phyloP scores from a whole-genome alignment of 129 eudicot genomes.

The Centella asiatica region DNA sequence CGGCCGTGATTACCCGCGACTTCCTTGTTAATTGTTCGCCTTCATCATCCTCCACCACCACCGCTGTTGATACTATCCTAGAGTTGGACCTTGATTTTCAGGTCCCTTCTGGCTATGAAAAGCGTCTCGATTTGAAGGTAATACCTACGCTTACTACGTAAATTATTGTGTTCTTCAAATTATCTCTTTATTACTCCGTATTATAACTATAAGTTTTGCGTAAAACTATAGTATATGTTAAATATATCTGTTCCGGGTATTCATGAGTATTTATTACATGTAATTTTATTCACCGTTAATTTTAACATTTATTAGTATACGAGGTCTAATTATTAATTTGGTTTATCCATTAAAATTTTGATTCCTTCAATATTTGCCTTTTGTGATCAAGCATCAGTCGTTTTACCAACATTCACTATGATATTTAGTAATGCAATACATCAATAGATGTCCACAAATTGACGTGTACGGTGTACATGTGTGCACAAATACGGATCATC shows the following conservation, averaged over 20 bases:
- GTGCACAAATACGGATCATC: too few species aligned
- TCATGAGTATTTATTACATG: too few species aligned
- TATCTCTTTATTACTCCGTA: neutral
- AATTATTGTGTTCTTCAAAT: neutral
- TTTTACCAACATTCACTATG: too few species aligned
- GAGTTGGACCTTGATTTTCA: slow-evolving; percentile 91
- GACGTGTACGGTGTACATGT: too few species aligned
- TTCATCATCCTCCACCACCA: neutral
- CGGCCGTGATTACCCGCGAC: slow-evolving; percentile 66
- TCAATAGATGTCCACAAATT: too few species aligned
- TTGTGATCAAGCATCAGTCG: too few species aligned
- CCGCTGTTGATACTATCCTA: slow-evolving; percentile 41
- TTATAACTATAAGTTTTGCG: neutral
- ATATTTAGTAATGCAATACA: too few species aligned
- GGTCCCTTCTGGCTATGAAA: slow-evolving; percentile 85
- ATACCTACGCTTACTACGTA: too few species aligned
- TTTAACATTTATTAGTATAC: too few species aligned
- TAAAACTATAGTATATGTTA: too few species aligned
- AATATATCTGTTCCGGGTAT: too few species aligned
- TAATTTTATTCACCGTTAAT: too few species aligned
- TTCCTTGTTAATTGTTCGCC: slow-evolving; percentile 48
- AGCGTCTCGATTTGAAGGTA: slow-evolving; percentile 89
- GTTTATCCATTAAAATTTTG: neutral
- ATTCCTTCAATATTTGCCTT: neutral
- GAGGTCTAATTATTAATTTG: neutral